A percentile compares a stretch with the other conserved stretches of the same genome.
Conservation (phyloP, 768 basidiomycete genomes). For the Amyloporia xantha region DNA sequence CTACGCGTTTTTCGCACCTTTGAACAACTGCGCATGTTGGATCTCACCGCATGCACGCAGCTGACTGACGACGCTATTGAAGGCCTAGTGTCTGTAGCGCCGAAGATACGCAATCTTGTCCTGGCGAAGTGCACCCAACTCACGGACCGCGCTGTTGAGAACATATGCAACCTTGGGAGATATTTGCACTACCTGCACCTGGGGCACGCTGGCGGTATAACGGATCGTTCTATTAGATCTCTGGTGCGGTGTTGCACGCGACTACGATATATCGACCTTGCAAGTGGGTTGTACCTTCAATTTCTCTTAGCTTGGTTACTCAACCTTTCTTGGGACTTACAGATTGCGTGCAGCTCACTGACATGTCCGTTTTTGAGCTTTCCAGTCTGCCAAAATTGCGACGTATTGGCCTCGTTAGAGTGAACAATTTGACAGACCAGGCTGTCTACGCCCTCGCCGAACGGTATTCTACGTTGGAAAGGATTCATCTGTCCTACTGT, state of each 20-base stretch:
- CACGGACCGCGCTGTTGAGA: slow-evolving; percentile 78
- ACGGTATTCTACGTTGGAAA: slow-evolving; percentile 80
- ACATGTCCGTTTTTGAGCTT: slow-evolving; percentile 91
- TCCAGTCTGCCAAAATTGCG: slow-evolving; percentile 84
- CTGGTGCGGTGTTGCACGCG: slow-evolving; percentile 85
- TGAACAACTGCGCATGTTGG: slow-evolving; percentile 88
- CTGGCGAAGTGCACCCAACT: slow-evolving; percentile 63
- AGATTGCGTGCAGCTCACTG: slow-evolving; percentile 86
- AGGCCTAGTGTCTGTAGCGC: slow-evolving; percentile 52
- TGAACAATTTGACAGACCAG: slow-evolving; percentile 88
- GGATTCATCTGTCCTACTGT: slow-evolving; percentile 96
- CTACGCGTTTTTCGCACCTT: slow-evolving; percentile 58
- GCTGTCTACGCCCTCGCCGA: slow-evolving; percentile 86
- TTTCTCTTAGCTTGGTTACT: not conserved
- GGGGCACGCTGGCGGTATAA: slow-evolving; percentile 86
- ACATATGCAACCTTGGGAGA: slow-evolving; percentile 83
- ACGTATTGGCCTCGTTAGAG: slow-evolving; percentile 91
- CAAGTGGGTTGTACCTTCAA: slow-evolving; percentile 53
- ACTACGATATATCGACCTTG: slow-evolving; percentile 92
- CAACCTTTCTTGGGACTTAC: slow-evolving; percentile 10
- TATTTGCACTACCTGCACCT: slow-evolving; percentile 93
- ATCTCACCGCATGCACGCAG: slow-evolving; percentile 76
- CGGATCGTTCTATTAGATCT: slow-evolving; percentile 78
- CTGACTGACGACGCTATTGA: slow-evolving; percentile 77
- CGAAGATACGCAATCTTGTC: slow-evolving; percentile 45